These are phyloP conservation scores for Trichoderma breve DNA, from an alignment of 2,329 filamentous ascomycete genomes.

Conservation along the genomic window DNA sequence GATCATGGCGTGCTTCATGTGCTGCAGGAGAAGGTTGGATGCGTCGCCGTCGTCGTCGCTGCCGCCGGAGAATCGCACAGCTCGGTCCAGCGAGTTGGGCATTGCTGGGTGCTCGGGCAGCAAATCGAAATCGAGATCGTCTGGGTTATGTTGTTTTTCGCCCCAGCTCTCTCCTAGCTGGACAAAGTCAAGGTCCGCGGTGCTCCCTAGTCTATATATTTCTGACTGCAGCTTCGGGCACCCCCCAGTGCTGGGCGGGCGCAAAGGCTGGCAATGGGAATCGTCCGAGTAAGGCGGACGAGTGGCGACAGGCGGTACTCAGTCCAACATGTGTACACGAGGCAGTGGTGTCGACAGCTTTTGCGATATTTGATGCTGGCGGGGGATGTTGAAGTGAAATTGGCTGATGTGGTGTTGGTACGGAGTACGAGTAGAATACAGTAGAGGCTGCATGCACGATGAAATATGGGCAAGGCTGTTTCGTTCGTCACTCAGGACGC, in stretches of 20 bases:
- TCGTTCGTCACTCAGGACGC: slow-evolving; percentile 7
- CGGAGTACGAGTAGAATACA: not conserved
- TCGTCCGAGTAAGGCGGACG: not conserved
- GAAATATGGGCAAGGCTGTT: slow-evolving; percentile 12
- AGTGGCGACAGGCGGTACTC: not conserved
- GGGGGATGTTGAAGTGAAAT: not conserved
- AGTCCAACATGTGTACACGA: not conserved
- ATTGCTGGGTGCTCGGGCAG: slow-evolving; percentile 27
- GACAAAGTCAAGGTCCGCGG: not conserved
- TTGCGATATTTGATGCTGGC: not conserved
- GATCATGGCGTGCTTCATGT: slow-evolving; percentile 35
- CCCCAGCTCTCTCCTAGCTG: not conserved
- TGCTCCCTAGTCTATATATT: not conserved
- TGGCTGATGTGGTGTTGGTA: not conserved
- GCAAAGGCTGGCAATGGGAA: not conserved
- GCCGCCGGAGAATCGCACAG: slow-evolving; percentile 55
- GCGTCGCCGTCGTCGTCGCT: slow-evolving; percentile 36
- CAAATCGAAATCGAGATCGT: not conserved
- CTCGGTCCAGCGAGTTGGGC: slow-evolving; percentile 53
- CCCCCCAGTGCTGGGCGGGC: not conserved
- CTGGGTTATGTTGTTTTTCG: not conserved
- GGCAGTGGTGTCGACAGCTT: not conserved
- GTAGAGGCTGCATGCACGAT: slow-evolving; percentile 2
- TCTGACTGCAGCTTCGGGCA: not conserved
- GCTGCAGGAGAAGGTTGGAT: slow-evolving; percentile 39